Evolutionary conservation across 192 early-diverging fungal genomes (phyloP).

Genomic region (Coemansia sp.): DNA sequence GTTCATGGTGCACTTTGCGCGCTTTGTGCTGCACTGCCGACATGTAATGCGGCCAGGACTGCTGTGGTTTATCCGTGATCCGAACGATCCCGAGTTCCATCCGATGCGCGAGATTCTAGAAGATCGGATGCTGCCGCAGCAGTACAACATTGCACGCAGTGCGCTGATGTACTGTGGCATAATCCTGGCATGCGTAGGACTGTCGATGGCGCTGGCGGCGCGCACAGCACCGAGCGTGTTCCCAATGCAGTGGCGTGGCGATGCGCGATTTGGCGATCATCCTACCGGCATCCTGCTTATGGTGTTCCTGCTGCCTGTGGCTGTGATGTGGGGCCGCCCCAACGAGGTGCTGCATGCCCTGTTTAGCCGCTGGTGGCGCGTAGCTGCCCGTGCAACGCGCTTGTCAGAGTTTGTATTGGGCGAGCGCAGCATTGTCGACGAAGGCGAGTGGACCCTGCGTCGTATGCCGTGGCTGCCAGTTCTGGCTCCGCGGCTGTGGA

Average conservation of each 20-base stretch:
- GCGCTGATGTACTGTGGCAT: constrained; percentile 81
- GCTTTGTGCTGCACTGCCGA: constrained; percentile 77
- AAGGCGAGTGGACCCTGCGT: constrained; percentile 60
- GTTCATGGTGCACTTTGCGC: constrained; percentile 93
- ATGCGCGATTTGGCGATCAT: constrained; percentile 48
- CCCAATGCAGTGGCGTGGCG: constrained; percentile 25
- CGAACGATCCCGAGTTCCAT: constrained; percentile 91
- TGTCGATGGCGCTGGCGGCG: constrained; percentile 27
- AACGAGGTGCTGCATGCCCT: constrained; percentile 55
- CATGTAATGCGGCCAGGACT: constrained; percentile 87
- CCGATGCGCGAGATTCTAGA: constrained; percentile 92
- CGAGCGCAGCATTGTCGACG: constrained; percentile 64
- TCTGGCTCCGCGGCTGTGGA: constrained; percentile 42
- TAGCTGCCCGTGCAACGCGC: constrained; percentile 61
- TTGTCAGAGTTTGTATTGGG: constrained; percentile 86
- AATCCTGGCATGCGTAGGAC: constrained; percentile 71
- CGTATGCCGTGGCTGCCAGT: constrained; percentile 56
- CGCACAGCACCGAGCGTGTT: constrained; percentile 20
- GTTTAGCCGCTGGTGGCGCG: constrained; percentile 71
- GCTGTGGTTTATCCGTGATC: constrained; percentile 98
- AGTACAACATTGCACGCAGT: constrained; percentile 80
- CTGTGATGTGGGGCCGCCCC: constrained; percentile 60
- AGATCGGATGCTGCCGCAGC: constrained; percentile 66
- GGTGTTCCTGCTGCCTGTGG: constrained; percentile 71
- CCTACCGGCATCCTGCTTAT: constrained; percentile 73